phyloP scores from a whole-genome alignment of 1,139 yeast species.

The Saccharomyces hybrid region DNA sequence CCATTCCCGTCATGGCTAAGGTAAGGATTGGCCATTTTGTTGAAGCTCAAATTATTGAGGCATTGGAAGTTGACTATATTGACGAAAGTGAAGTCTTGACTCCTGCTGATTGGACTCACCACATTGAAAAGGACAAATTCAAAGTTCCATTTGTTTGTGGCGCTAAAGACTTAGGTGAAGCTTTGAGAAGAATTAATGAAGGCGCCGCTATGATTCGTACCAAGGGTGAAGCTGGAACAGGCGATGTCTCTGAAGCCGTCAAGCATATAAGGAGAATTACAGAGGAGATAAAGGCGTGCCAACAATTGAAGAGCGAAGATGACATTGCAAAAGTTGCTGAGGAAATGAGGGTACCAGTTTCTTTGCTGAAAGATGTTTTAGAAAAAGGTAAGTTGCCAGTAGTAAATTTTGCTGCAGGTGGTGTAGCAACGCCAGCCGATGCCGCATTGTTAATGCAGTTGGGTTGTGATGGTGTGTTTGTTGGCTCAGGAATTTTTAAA shows the following conservation, averaged over 20 bases:
- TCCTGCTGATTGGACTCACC: conserved; percentile 67
- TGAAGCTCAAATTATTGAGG: conserved; percentile 74
- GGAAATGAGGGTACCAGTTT: conserved; percentile 54
- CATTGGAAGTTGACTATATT: conserved; percentile 68
- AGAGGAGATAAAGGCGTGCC: conserved; percentile 38
- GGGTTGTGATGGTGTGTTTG: conserved; percentile 89
- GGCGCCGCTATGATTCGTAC: conserved; percentile 89
- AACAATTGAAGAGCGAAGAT: conserved; percentile 39
- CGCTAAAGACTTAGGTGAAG: conserved; percentile 78
- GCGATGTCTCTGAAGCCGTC: conserved; percentile 83
- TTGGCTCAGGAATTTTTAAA: conserved; percentile 84
- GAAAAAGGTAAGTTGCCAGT: conserved; percentile 66
- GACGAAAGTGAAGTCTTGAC: conserved; percentile 83
- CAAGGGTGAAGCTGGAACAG: conserved; percentile 88
- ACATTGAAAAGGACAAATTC: conserved; percentile 55
- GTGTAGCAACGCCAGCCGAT: conserved; percentile 85
- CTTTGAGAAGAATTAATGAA: conserved; percentile 70
- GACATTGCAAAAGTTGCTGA: conserved; percentile 48
- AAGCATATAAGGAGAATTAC: conserved; percentile 60
- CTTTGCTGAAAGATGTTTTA: conserved; percentile 45
- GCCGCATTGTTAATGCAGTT: conserved; percentile 85
- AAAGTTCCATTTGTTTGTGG: conserved; percentile 84
- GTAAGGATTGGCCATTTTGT: conserved; percentile 80
- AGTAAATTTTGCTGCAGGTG: conserved; percentile 87
- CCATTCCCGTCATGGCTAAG: conserved; percentile 83